A percentile compares a stretch with the other conserved stretches of the same genome.
These are phyloP conservation scores for Simmondsia chinensis DNA, from an alignment of 148 eudicot genomes.

Conservation along the genomic window DNA sequence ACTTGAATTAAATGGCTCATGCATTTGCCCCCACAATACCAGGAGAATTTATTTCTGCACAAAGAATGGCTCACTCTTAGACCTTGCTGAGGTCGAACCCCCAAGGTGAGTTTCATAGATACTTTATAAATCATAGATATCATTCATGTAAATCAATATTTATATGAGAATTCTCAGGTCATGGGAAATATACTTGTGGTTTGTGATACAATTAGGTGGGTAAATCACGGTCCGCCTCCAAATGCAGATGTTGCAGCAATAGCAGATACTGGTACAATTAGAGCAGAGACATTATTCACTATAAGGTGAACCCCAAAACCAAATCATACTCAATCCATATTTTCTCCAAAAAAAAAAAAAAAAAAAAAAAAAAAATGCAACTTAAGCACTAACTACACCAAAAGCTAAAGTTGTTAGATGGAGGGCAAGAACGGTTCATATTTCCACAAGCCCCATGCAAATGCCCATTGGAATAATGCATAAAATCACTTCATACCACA, in stretches of 20 bases:
- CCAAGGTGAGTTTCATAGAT: slow-evolving; percentile 36
- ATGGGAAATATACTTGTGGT: not conserved
- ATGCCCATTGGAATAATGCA: no score
- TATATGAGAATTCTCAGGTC: not conserved
- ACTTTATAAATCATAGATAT: not conserved
- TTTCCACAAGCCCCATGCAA: no score
- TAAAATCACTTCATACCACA: no score
- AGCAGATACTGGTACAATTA: slow-evolving; percentile 52
- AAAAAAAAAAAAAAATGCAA: no score
- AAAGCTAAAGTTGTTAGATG: no score
- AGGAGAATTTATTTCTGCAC: slow-evolving; percentile 88
- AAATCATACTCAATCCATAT: not conserved
- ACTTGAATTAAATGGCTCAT: slow-evolving; percentile 11
- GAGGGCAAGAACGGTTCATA: no score
- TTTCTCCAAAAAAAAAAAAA: not conserved
- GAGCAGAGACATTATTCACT: slow-evolving; percentile 46
- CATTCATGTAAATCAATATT: no score
- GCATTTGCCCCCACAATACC: slow-evolving; percentile 16
- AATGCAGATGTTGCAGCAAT: slow-evolving; percentile 81
- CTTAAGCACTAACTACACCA: no score
- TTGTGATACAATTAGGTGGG: slow-evolving; percentile 37
- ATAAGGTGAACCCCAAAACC: slow-evolving; percentile 42
- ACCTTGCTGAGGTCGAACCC: slow-evolving; percentile 52
- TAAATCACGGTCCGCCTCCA: slow-evolving; percentile 73
- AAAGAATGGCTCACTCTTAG: slow-evolving; percentile 47